Percentiles rank a stretch among this genome's conserved stretches.
Evolutionary conservation across 495 filamentous ascomycete genomes (phyloP).

Genomic region (Neurospora tetrasperma): DNA sequence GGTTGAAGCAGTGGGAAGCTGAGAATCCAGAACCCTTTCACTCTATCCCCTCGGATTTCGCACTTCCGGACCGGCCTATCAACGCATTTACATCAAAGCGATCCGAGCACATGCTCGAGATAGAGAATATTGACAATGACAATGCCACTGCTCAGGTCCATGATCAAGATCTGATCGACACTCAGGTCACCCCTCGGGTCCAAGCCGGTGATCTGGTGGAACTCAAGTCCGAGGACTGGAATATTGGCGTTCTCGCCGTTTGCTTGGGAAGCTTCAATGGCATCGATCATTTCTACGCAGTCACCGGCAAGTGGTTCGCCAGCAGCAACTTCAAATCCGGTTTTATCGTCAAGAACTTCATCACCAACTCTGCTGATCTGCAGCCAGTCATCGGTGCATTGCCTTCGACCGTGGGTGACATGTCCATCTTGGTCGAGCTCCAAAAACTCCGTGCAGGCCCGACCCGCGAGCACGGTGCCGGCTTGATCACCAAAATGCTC

Average conservation of each 20-base stretch:
- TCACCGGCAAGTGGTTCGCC: slow-evolving; percentile 63
- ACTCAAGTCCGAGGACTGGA: slow-evolving; percentile 29
- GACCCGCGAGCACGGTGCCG: slow-evolving; percentile 40
- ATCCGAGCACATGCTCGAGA: slow-evolving; percentile 10
- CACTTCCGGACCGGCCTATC: not conserved
- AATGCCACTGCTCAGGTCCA: slow-evolving; percentile 2
- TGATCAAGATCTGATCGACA: slow-evolving; percentile 2
- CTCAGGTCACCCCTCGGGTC: slow-evolving; percentile 29
- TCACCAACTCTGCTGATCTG: slow-evolving; percentile 41
- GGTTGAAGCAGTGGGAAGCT: slow-evolving; percentile 45
- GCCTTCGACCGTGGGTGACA: slow-evolving; percentile 24
- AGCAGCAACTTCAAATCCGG: slow-evolving; percentile 33
- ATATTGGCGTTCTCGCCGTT: slow-evolving; percentile 48
- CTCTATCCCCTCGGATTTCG: not conserved
- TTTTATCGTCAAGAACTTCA: slow-evolving; percentile 58
- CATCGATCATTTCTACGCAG: slow-evolving; percentile 62
- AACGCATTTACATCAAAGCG: not conserved
- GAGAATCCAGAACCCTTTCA: slow-evolving; percentile 25
- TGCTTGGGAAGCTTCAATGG: slow-evolving; percentile 54
- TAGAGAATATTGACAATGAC: slow-evolving; percentile 1
- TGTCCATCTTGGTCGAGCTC: slow-evolving; percentile 35
- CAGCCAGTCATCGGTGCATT: slow-evolving; percentile 51
- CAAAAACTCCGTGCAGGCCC: slow-evolving; percentile 34
- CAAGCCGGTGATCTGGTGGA: slow-evolving; percentile 67
- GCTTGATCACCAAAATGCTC: slow-evolving; percentile 42